Evolutionary conservation across 2,329 filamentous ascomycete genomes (phyloP), one percentile per base, ranked within the genome.

Genomic region (Clonostachys solani): DNA sequence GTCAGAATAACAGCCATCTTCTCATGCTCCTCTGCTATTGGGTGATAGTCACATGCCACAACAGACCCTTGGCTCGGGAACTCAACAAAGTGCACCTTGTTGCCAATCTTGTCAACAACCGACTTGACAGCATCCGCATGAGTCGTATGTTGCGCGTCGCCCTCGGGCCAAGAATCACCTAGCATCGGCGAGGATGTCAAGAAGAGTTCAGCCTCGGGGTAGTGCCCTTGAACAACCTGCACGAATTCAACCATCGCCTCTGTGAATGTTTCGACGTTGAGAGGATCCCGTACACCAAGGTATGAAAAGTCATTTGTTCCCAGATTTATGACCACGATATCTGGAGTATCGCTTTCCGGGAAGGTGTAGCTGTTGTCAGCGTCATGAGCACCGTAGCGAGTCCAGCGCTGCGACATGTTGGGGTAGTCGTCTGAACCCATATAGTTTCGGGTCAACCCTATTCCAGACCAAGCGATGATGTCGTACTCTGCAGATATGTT

Each of bases 301-400:
- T 70, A 71, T 41, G 60, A 58, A 49, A 69, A 72, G 54, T 72
- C 68, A 48, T 72, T 73, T 40, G 68, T 73, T 33, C 68, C 69
- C 1, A 73, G 62, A 49, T 69, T 70, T 51, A 73, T 66, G 16
- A 73, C 68, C 1, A 73, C 64, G 12, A 61, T 64, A 38, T 71
- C 60, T 12, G 45, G 60, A 33, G n/a, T 50, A 47, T 40, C 59
- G 0, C 54, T 48, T 4, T 40, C 41, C 4, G 66, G 63, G 49
- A 70, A 72, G 2, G 62, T 56, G 54, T 70, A 72, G 45, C 56
- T 66, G 47, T 57, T 57, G 13, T 62, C 56, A 0, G 60, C 57
- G 36, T 72, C 69, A 45, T 68, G 64, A 47, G 67, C 68, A 35
- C 67, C 69, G 43, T 68, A 73, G 19, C 66, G 66, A 1, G 68